phyloP scores from a whole-genome alignment of 129 eudicot genomes.

The Tagetes patula region DNA sequence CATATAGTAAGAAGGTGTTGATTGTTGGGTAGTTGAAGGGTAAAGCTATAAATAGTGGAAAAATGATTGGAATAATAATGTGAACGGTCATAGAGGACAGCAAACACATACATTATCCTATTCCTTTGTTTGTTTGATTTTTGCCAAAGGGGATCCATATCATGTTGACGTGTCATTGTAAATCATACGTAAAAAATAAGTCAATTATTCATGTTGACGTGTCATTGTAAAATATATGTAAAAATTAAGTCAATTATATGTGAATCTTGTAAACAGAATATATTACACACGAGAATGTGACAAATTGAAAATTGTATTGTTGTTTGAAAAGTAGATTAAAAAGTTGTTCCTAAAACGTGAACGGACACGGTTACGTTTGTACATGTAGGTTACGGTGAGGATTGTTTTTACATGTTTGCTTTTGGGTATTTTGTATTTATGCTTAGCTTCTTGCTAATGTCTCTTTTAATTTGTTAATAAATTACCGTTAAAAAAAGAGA shows the following conservation, averaged over 20 bases:
- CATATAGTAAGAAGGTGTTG: too few relatives aligned
- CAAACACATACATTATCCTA: background rate
- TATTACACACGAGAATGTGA: background rate
- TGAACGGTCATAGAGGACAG: conserved; percentile 22
- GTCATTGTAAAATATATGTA: conserved; percentile 6
- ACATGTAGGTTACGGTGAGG: too few relatives aligned
- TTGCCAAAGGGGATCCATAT: conserved; percentile 1
- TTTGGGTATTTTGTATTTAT: too few relatives aligned
- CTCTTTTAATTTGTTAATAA: too few relatives aligned
- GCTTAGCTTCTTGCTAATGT: too few relatives aligned
- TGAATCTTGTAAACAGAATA: background rate
- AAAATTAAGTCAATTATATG: background rate
- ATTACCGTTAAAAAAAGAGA: too few relatives aligned
- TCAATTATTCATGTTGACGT: background rate
- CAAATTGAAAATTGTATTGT: background rate
- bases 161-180: conserved; percentile 27
- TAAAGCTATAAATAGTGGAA: background rate
- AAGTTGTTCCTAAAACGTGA: background rate
- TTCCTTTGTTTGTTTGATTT: background rate
- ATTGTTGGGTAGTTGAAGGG: background rate
- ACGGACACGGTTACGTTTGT: background rate
- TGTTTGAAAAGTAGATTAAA: background rate
- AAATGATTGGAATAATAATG: background rate
- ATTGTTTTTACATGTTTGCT: too few relatives aligned
- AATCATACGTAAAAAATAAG: background rate